A percentile compares a stretch with the other conserved stretches of the same genome.
Conservation (phyloP, 495 filamentous ascomycete species). For the Lophiostoma macrostomum region DNA sequence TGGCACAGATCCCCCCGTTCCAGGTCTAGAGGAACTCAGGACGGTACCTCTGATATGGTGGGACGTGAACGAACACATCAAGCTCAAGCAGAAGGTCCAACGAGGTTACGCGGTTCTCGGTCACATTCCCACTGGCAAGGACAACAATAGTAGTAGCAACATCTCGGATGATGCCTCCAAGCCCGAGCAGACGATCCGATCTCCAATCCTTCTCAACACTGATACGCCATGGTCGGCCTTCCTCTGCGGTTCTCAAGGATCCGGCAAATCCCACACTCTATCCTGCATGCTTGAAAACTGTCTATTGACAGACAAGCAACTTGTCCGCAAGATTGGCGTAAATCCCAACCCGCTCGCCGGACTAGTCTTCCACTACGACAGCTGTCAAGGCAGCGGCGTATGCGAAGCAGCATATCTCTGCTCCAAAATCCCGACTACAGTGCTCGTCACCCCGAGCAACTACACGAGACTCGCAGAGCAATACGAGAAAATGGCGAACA, state of each 20-base stretch:
- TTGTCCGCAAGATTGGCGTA: conserved; percentile 5
- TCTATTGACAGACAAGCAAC: conserved; percentile 41
- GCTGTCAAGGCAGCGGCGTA: conserved; percentile 43
- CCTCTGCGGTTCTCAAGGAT: conserved; percentile 73
- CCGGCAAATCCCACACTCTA: conserved; percentile 71
- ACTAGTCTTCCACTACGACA: conserved; percentile 70
- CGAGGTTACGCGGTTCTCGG: conserved; percentile 3
- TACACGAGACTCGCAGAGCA: conserved; percentile 45
- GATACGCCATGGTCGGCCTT: conserved; percentile 65
- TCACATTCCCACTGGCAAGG: not conserved
- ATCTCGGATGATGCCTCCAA: too few relatives aligned
- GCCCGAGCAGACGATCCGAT: too few relatives aligned
- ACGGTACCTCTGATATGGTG: conserved; percentile 8
- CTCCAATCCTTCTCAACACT: conserved; percentile 60
- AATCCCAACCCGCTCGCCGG: conserved; percentile 54
- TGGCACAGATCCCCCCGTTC: too few relatives aligned
- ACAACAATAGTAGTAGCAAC: not conserved
- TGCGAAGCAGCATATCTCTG: conserved; percentile 70
- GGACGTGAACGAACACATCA: conserved; percentile 6
- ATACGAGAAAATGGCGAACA: conserved; percentile 39
- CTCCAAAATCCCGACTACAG: conserved; percentile 49
- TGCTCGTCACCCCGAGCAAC: conserved; percentile 65
- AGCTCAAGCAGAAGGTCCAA: not conserved
- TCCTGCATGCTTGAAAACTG: conserved; percentile 69
- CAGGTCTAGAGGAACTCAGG: conserved; percentile 21